Percentiles rank a stretch among this genome's conserved stretches.
Conservation (phyloP, 768 basidiomycete genomes). For the Boletus reticulatus region DNA sequence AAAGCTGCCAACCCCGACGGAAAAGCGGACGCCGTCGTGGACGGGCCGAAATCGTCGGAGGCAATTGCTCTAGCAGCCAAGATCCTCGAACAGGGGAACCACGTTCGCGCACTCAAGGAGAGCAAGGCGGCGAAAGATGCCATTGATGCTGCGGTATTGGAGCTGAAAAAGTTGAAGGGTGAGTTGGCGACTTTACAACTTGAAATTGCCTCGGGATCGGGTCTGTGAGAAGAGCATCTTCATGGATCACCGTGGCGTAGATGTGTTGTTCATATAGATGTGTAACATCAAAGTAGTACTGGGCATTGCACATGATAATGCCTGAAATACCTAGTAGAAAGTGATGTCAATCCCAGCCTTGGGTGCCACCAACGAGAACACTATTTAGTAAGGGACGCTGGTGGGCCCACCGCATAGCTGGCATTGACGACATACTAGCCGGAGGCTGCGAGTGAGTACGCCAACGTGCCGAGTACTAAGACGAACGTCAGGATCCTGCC, state of each 20-base stretch:
- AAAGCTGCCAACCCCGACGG: slow-evolving; percentile 50
- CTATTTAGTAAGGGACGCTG: no score
- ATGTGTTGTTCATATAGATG: neutral
- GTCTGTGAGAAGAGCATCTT: neutral
- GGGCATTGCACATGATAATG: neutral
- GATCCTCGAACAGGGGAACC: slow-evolving; percentile 72
- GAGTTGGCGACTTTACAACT: slow-evolving; percentile 38
- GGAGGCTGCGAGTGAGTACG: no score
- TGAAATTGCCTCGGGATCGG: slow-evolving; percentile 9
- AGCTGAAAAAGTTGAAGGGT: slow-evolving; percentile 63
- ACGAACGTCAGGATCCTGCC: no score
- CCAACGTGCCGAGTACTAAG: no score
- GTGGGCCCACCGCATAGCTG: no score
- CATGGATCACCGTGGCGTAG: neutral
- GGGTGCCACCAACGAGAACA: no score
- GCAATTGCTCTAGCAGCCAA: slow-evolving; percentile 69
- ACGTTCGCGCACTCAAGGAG: slow-evolving; percentile 68
- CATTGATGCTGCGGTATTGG: slow-evolving; percentile 48
- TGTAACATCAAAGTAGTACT: neutral
- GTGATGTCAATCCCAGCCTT: no score
- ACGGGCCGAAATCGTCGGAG: slow-evolving; percentile 69
- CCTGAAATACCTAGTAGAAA: neutral
- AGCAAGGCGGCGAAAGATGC: slow-evolving; percentile 45
- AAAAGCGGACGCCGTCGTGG: slow-evolving; percentile 39
- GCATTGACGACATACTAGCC: no score